phyloP scores from a whole-genome alignment of 202 grass and related monocot genomes.

The Eragrostis tef region DNA sequence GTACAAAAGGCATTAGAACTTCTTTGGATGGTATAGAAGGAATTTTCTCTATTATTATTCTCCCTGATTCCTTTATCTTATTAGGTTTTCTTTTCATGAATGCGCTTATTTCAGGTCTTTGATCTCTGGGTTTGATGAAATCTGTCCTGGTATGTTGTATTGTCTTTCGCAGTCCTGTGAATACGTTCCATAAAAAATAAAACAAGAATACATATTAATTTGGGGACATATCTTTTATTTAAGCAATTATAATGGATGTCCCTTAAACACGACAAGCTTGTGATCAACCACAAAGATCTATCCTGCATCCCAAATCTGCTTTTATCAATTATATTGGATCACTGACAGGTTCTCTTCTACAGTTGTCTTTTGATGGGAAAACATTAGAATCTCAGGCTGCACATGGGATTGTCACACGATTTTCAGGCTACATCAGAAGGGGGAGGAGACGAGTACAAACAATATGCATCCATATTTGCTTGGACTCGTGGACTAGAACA shows the following conservation, averaged over 20 bases:
- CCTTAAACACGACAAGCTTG: neutral
- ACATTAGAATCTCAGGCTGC: slow-evolving; percentile 89
- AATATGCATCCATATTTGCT: slow-evolving; percentile 91
- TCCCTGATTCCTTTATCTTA: neutral
- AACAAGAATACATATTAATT: neutral
- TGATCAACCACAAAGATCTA: neutral
- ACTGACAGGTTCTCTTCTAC: slow-evolving; percentile 40
- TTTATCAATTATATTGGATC: slow-evolving; percentile 1
- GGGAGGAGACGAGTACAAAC: slow-evolving; percentile 89
- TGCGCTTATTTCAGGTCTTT: slow-evolving; percentile 74
- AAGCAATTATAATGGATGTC: too few relatives aligned
- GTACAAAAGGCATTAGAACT: too few relatives aligned
- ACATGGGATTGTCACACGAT: slow-evolving; percentile 85
- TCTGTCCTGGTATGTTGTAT: slow-evolving; percentile 64
- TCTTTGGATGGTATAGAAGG: too few relatives aligned
- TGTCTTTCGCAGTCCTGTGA: slow-evolving; percentile 39
- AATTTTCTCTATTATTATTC: slow-evolving; percentile 22
- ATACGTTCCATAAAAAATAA: neutral
- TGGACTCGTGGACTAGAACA: slow-evolving; percentile 86
- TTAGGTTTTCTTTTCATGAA: slow-evolving; percentile 23
- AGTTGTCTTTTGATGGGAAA: slow-evolving; percentile 88
- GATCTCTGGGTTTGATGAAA: slow-evolving; percentile 83
- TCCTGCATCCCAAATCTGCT: neutral
- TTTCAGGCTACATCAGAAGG: slow-evolving; percentile 82
- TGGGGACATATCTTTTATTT: neutral